Conservation (phyloP, 208 protist genomes). For the Trypanosoma vivax region DNA sequence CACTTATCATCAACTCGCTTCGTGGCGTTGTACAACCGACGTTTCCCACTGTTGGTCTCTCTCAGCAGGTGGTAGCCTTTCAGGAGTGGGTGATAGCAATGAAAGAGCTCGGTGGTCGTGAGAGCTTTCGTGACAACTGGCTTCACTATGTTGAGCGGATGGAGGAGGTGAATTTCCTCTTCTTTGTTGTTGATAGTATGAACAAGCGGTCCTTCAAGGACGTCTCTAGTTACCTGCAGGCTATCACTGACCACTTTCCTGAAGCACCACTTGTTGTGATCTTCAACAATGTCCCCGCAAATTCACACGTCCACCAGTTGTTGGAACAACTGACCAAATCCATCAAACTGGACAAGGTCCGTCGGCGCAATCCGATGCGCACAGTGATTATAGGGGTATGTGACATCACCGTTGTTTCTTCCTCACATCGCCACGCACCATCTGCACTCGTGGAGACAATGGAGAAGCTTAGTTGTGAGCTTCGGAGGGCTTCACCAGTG, state of each 20-base stretch:
- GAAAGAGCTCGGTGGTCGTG: conserved; percentile 79
- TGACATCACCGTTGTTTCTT: conserved; percentile 65
- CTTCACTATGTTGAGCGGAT: conserved; percentile 62
- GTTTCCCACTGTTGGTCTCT: conserved; percentile 73
- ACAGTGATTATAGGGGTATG: conserved; percentile 55
- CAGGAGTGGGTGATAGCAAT: conserved; percentile 77
- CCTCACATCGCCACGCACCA: conserved; percentile 32
- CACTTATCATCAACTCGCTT: conserved; percentile 70
- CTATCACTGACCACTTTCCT: conserved; percentile 42
- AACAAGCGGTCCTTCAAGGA: conserved; percentile 33
- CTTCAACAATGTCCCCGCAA: conserved; percentile 75
- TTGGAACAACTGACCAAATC: conserved; percentile 29
- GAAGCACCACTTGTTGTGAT: conserved; percentile 57
- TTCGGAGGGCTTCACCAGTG: conserved; percentile 16
- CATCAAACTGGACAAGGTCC: conserved; percentile 44
- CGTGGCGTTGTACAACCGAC: conserved; percentile 53
- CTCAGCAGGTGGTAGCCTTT: conserved; percentile 64
- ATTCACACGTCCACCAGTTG: conserved; percentile 22
- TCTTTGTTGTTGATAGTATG: conserved; percentile 73
- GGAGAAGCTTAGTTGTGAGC: conserved; percentile 32
- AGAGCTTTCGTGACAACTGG: conserved; percentile 78
- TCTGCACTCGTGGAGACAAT: conserved; percentile 31
- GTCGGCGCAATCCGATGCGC: conserved; percentile 20
- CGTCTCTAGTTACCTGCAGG: conserved; percentile 49
- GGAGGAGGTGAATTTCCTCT: conserved; percentile 58